phyloP scores from a whole-genome alignment of 2,329 filamentous ascomycete species.

The Penicillium sclerotigenum region DNA sequence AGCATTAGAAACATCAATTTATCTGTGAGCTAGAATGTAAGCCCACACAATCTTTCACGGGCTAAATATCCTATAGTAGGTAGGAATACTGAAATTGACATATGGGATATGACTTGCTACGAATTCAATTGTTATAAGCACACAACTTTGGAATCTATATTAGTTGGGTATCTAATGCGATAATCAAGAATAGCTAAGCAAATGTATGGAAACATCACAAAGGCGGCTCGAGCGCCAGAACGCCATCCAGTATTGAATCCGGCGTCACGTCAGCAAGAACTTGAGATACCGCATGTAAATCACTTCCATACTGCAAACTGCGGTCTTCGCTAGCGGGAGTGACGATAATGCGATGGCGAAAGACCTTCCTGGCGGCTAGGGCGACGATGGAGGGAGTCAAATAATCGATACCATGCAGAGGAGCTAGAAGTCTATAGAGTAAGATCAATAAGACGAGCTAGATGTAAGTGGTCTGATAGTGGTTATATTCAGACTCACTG shows the following conservation, averaged over 20 bases:
- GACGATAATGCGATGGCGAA: conserved; percentile 76
- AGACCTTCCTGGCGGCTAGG: conserved; percentile 81
- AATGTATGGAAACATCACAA: conserved; percentile 37
- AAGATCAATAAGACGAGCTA: neutral
- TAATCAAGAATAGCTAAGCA: neutral
- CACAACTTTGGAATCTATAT: neutral
- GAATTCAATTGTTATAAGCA: neutral
- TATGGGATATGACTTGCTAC: neutral
- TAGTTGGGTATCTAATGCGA: conserved; percentile 1
- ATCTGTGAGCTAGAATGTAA: neutral
- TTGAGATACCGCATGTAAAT: conserved; percentile 63
- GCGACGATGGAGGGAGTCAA: conserved; percentile 79
- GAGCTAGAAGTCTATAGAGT: conserved; percentile 56
- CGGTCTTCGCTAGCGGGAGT: conserved; percentile 69
- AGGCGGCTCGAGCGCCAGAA: conserved; percentile 57
- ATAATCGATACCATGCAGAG: conserved; percentile 75
- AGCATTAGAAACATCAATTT: neutral
- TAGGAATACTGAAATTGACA: neutral
- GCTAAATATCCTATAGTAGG: neutral
- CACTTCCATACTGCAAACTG: conserved; percentile 91
- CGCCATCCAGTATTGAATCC: conserved; percentile 57
- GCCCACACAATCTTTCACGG: neutral
- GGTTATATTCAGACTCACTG: conserved; percentile 42
- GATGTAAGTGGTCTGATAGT: neutral
- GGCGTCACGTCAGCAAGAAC: conserved; percentile 60